phyloP scores from a whole-genome alignment of 1,284 basidiomycete genomes.

The Lignosus rhinocerotis region DNA sequence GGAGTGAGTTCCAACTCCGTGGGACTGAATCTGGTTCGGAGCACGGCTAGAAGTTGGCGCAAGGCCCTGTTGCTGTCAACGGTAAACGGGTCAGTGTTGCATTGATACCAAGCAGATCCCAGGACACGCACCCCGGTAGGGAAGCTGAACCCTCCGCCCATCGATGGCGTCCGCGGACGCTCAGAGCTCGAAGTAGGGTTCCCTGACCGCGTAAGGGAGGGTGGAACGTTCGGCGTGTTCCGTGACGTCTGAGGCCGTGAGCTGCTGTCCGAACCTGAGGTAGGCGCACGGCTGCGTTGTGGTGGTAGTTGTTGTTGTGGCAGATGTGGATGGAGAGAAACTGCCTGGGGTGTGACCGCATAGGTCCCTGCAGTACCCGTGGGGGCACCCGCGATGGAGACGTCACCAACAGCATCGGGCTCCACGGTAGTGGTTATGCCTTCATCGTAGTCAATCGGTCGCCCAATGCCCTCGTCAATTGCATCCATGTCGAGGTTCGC shows the following conservation, averaged over 20 bases:
- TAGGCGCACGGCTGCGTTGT: neutral
- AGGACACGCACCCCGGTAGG: constrained; percentile 31
- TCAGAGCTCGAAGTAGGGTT: constrained; percentile 20
- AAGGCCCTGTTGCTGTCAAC: neutral
- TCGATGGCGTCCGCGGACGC: constrained; percentile 39
- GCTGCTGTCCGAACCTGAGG: neutral
- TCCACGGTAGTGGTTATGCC: constrained; percentile 25
- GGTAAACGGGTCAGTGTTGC: neutral
- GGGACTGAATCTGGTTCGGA: neutral
- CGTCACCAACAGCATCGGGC: constrained; percentile 12
- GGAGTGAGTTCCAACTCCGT: neutral
- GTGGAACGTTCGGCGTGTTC: neutral
- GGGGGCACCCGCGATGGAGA: neutral
- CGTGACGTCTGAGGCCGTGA: neutral
- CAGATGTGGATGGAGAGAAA: neutral
- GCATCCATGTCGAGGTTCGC: constrained; percentile 59
- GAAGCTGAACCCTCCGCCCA: constrained; percentile 57
- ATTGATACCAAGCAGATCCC: neutral
- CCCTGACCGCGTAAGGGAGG: neutral
- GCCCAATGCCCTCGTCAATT: constrained; percentile 41
- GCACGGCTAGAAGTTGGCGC: neutral
- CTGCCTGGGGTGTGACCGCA: neutral
- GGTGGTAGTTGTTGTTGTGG: neutral
- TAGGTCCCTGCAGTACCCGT: neutral
- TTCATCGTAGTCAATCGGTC: constrained; percentile 51